A percentile compares a stretch with the other conserved stretches of the same genome.
Conservation (phyloP, 2,329 filamentous ascomycete genomes). For the Pseudocercospora crystallina region DNA sequence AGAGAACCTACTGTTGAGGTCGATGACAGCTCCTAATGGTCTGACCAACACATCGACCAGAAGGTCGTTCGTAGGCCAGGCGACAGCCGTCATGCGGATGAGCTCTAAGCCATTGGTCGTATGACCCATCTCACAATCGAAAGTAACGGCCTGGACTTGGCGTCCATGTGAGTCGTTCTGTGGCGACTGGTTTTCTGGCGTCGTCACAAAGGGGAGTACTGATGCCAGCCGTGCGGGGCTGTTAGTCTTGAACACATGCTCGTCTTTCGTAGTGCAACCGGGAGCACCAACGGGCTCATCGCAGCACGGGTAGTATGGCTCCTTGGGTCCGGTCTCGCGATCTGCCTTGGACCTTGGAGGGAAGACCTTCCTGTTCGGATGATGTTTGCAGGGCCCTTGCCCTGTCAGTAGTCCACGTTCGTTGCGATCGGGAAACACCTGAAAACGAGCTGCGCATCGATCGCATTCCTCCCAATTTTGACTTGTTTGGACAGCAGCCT, state of each 20-base stretch:
- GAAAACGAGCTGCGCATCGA: conserved; percentile 80
- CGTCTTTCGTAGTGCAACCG: conserved; percentile 70
- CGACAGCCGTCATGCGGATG: conserved; percentile 81
- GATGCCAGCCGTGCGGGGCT: conserved; percentile 74
- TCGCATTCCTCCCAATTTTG: conserved; percentile 86
- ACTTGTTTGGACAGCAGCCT: conserved; percentile 63
- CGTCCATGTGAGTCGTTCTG: conserved; percentile 38
- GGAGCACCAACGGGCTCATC: conserved; percentile 70
- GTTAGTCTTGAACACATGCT: conserved; percentile 85
- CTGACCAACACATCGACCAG: conserved; percentile 83
- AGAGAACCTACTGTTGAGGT: conserved; percentile 89
- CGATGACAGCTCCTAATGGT: conserved; percentile 78
- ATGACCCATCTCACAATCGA: conserved; percentile 98
- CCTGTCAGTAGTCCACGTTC: conserved; percentile 74
- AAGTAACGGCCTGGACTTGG: conserved; percentile 65
- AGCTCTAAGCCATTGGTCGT: conserved; percentile 86
- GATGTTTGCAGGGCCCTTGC: conserved; percentile 76
- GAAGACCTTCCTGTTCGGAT: conserved; percentile 70
- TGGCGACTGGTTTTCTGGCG: conserved; percentile 63
- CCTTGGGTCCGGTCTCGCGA: conserved; percentile 53
- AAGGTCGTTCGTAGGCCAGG: conserved; percentile 75
- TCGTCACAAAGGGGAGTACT: conserved; percentile 75
- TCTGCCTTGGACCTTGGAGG: conserved; percentile 58
- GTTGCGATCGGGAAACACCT: conserved; percentile 84
- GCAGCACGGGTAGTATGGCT: conserved; percentile 75